Percentiles rank a stretch among this genome's conserved stretches.
Evolutionary conservation across 257 asterid species (phyloP).

Genomic region (Phtheirospermum japonicum): DNA sequence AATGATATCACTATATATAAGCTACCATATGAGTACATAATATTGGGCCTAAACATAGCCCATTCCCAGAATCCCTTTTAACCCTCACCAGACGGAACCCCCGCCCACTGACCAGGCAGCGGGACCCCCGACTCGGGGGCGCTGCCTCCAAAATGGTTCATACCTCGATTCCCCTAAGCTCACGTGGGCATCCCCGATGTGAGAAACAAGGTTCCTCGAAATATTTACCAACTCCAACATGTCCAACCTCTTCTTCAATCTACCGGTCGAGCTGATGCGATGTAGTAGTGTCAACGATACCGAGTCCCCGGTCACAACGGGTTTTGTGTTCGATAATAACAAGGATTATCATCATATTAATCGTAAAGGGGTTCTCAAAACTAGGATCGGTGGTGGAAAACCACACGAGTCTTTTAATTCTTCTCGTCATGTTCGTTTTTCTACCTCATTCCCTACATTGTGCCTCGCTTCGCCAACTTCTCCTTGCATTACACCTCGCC

Average conservation of each 20-base stretch:
- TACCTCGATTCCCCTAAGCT: no score
- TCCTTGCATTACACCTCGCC: slow-evolving; percentile 50
- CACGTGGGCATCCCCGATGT: no score
- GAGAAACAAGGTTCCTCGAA: no score
- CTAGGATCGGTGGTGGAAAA: slow-evolving; percentile 14
- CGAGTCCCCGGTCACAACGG: slow-evolving; percentile 57
- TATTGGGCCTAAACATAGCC: no score
- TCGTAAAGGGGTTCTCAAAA: slow-evolving; percentile 63
- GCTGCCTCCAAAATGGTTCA: no score
- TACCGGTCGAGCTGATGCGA: slow-evolving; percentile 75
- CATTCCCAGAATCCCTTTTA: no score
- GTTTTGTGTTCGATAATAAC: slow-evolving; percentile 56
- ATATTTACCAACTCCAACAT: no score
- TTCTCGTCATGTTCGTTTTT: slow-evolving; percentile 64
- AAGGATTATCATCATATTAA: slow-evolving; percentile 6
- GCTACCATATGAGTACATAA: no score
- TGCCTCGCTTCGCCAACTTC: slow-evolving; percentile 37
- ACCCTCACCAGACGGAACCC: no score
- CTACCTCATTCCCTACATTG: slow-evolving; percentile 44
- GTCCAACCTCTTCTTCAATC: slow-evolving; percentile 67
- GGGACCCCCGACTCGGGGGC: no score
- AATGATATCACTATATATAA: no score
- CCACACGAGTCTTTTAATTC: slow-evolving; percentile 34
- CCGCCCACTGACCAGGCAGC: no score
- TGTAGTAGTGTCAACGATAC: slow-evolving; percentile 45